phyloP scores from a whole-genome alignment of 257 asterid genomes.

The Parsonsia alboflavescens region DNA sequence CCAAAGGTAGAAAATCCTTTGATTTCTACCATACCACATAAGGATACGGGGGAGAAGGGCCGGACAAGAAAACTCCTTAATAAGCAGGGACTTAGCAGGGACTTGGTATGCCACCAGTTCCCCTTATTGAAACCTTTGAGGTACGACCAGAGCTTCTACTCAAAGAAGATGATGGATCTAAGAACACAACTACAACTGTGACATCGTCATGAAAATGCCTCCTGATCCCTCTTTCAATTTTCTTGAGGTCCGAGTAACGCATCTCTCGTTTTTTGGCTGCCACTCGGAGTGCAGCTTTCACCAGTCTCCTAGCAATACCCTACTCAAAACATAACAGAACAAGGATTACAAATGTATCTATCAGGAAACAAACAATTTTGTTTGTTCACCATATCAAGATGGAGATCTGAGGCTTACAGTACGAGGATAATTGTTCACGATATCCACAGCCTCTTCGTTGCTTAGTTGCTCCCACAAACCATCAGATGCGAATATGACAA shows the following conservation, averaged over 20 bases:
- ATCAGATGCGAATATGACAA: conserved; percentile 85
- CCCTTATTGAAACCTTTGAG: conserved; percentile 46
- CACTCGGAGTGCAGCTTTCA: conserved; percentile 64
- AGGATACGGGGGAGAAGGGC: neutral
- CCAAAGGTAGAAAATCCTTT: neutral
- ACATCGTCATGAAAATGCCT: conserved; percentile 97
- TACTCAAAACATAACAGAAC: conserved; percentile 28
- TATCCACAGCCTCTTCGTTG: conserved; percentile 91
- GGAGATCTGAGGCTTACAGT: conserved; percentile 34
- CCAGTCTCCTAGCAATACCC: conserved; percentile 77
- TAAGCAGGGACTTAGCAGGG: conserved; percentile 21
- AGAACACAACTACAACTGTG: conserved; percentile 66
- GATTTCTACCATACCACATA: conserved; percentile 1
- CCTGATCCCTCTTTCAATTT: conserved; percentile 82
- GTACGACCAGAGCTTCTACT: conserved; percentile 26
- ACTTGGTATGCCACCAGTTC: conserved; percentile 36
- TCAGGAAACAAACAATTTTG: no score
- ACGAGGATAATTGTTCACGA: conserved; percentile 61
- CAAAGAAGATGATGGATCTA: conserved; percentile 40
- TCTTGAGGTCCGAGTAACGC: conserved; percentile 84
- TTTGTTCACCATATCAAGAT: no score
- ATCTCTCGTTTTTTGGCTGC: conserved; percentile 97
- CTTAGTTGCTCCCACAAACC: conserved; percentile 98
- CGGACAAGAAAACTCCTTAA: no score
- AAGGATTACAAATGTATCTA: no score